phyloP scores from a whole-genome alignment of 148 eudicot genomes.

The Simmondsia chinensis region DNA sequence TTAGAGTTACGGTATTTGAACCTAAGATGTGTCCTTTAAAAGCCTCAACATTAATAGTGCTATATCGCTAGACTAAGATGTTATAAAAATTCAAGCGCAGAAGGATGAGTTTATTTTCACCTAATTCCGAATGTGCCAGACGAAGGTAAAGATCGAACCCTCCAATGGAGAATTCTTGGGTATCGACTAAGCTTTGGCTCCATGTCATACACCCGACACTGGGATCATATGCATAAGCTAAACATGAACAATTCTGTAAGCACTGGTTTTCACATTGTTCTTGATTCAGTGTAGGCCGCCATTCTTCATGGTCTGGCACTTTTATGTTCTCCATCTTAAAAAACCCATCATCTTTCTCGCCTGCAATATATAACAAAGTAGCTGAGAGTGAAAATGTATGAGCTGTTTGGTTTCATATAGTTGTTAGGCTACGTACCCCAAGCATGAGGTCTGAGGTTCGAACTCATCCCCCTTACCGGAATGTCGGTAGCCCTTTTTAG shows the following conservation, averaged over 20 bases:
- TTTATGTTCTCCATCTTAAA: constrained; percentile 21
- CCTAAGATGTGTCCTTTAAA: constrained; percentile 20
- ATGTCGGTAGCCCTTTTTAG: too few species aligned
- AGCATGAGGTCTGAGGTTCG: too few species aligned
- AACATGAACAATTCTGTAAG: constrained; percentile 19
- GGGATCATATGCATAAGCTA: constrained; percentile 18
- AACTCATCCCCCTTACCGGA: too few species aligned
- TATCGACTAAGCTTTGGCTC: constrained; percentile 19
- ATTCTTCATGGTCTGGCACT: constrained; percentile 16
- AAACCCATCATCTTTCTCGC: constrained; percentile 23
- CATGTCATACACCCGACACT: constrained; percentile 27
- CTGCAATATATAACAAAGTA: too few species aligned
- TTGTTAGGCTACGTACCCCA: too few species aligned
- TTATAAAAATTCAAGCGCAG: too few species aligned
- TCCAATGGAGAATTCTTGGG: constrained; percentile 8
- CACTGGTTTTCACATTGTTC: constrained; percentile 13
- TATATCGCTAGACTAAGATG: too few species aligned
- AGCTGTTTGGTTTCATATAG: too few species aligned
- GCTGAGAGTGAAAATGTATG: too few species aligned
- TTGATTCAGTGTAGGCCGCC: too few species aligned
- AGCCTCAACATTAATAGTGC: background rate
- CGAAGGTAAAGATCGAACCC: constrained; percentile 24
- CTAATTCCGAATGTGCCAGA: constrained; percentile 24
- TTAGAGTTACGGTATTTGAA: too few species aligned
- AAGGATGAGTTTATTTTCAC: background rate